Evolutionary conservation across 73 alveolate species (phyloP), one percentile per base, ranked within the genome.

Genomic region (Blepharisma stoltei): DNA sequence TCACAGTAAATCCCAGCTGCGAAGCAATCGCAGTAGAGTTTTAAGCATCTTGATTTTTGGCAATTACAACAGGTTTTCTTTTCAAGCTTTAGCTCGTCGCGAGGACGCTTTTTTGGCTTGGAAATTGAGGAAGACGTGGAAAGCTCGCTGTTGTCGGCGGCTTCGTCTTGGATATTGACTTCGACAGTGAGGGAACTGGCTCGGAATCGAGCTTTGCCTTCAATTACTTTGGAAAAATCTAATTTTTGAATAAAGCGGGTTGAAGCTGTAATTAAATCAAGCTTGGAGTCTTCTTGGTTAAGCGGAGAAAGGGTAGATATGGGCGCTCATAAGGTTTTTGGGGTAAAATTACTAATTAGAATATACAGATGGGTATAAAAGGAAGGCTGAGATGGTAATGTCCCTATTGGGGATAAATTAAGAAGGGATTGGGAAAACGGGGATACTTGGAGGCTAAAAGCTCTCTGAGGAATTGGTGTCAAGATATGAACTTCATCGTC

Each of bases 21-120:
- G 87, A 95, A 95, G 49, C 99, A 95, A 78, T 95, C 99, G 78
- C 99, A 95, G 83, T 95, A 95, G 47, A 95, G 83, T 83, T 95
- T 95, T 67, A 95, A 84, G 71, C 99, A 95, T 78, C 92, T 92
- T 8, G 99, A 86, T 79, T 95, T 95, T 87, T 93, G 92, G 76
- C 99, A 95, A 70, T 93, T 90, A 78, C 99, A 95, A 60, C 73
- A 60, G 0, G 23, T 38, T 14, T 14, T 60, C 23, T 60, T 60
- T 60, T 60, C 73, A 2, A 14, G 1, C 5, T 60, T n/a, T 14
- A 14, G 23, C 47, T 60, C 23, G 14, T 60, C 23, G n/a, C 73
- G 14, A 18, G 73, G 73, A 14, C 73, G 38, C 18, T n/a, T 25
- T 25, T 60, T 60, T 14, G 73, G 73, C 23, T 60, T 60, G 18